Evolutionary conservation across 805 yeast genomes (phyloP), one percentile per base, ranked within the genome.

Genomic region (Wickerhamomyces hampshirensis): DNA sequence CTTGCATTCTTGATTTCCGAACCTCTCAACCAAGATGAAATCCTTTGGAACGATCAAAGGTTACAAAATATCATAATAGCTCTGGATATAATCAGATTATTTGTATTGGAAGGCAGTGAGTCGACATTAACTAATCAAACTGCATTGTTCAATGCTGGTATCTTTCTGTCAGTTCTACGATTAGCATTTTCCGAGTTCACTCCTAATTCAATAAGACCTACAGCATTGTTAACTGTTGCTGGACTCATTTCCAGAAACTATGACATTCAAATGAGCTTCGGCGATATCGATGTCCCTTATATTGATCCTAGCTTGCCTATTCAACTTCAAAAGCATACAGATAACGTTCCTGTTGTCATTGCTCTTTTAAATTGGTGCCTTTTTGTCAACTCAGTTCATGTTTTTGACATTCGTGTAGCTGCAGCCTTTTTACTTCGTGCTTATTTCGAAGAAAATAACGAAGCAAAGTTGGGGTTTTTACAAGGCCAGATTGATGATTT

Each of bases 251-350:
- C 79, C 32, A 71, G 77, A 21, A 87, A 88, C 55, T 59, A 68
- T 3, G 73, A 66, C 2, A 71, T 84, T 23, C 98, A 93, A 58
- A 62, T 64, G 11, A 76, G 76, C 39, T 82, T 91, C 48, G 69
- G 87, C 2, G 78, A 77, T 37, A 79, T 91, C 11, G 98, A 93
- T 58, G 96, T 93, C 6, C 98, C 98, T 0, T 86, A 81, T 53
- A 68, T 89, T 37, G 97, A 87, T 51, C 87, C 96, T 9, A 66
- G 80, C 5, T 51, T 75, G 35, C 77, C 79, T 0, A 29, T 48
- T 6, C 61, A 55, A 26, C 28, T 49, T 12, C 51, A 45, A 32
- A 40, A 46, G 5, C 59, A 48, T 34, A 64, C 55, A 5, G 50
- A 45, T 18, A 42, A 73, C 1, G 60, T 86, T 3, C 91, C 97